Conservation (phyloP, 78 protist species). For the Protostelium mycophagum region DNA sequence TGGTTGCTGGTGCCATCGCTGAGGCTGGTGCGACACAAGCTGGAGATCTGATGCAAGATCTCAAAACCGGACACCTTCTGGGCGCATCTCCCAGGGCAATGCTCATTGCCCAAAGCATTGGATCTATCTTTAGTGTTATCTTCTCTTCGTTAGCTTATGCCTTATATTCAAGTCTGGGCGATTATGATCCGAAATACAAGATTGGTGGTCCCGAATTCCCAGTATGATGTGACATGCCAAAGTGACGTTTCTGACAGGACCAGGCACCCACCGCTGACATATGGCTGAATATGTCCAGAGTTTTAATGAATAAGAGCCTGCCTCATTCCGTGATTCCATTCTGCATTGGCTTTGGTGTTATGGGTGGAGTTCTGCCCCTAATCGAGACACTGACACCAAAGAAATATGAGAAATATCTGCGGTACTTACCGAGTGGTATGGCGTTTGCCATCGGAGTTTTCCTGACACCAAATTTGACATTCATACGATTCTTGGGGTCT, state of each 20-base stretch:
- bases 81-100: slow-evolving; percentile 61
- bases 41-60: slow-evolving; percentile 76
- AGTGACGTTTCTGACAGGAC: not conserved
- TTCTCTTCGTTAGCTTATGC: slow-evolving; percentile 59
- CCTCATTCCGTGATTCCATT: slow-evolving; percentile 46
- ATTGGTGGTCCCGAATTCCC: slow-evolving; percentile 4
- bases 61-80: slow-evolving; percentile 73
- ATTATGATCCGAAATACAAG: slow-evolving; percentile 3
- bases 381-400: not conserved
- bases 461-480: slow-evolving; percentile 54
- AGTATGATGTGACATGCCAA: slow-evolving; percentile 3
- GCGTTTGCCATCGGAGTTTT: slow-evolving; percentile 73
- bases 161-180: too few relatives aligned
- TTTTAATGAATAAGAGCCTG: slow-evolving; percentile 32
- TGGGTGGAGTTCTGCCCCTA: slow-evolving; percentile 49
- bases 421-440: slow-evolving; percentile 64
- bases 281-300: slow-evolving; percentile 37
- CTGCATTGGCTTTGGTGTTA: slow-evolving; percentile 29
- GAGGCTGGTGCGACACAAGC: slow-evolving; percentile 70
- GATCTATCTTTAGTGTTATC: slow-evolving; percentile 48
- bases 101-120: slow-evolving; percentile 67
- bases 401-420: not conserved
- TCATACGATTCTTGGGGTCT: slow-evolving; percentile 62
- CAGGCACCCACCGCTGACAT: slow-evolving; percentile 42
- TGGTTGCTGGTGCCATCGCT: slow-evolving; percentile 76